Percentiles rank a stretch among this genome's conserved stretches.
Conservation (phyloP, 2,329 filamentous ascomycete genomes). For the Alternaria viburni region DNA sequence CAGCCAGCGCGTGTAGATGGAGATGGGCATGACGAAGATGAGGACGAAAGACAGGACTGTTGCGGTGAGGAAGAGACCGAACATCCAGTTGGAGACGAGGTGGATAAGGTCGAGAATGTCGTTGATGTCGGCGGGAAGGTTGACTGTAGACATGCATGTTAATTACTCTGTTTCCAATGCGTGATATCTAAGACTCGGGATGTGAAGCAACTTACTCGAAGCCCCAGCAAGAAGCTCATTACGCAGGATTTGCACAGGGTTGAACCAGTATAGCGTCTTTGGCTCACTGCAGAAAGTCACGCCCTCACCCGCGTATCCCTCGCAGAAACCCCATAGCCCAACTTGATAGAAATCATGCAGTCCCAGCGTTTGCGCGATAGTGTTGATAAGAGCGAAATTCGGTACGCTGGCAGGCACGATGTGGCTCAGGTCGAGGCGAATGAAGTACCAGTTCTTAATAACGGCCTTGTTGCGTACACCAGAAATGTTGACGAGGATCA, state of each 20-base stretch:
- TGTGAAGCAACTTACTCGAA: slow-evolving; percentile 61
- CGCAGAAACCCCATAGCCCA: slow-evolving; percentile 90
- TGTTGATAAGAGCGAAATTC: slow-evolving; percentile 79
- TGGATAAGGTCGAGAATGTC: slow-evolving; percentile 76
- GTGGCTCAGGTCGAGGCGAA: slow-evolving; percentile 81
- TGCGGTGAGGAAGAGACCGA: slow-evolving; percentile 80
- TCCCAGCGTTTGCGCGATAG: slow-evolving; percentile 82
- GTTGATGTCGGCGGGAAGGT: slow-evolving; percentile 75
- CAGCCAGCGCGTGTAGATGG: slow-evolving; percentile 58
- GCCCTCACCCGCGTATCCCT: slow-evolving; percentile 77
- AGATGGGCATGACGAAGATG: slow-evolving; percentile 68
- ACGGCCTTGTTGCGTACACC: slow-evolving; percentile 69
- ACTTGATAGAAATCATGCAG: slow-evolving; percentile 95
- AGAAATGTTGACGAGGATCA: slow-evolving; percentile 81
- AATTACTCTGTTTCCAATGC: background rate
- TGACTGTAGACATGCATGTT: slow-evolving; percentile 59
- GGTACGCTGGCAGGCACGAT: slow-evolving; percentile 77
- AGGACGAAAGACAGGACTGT: slow-evolving; percentile 74
- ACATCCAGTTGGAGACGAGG: slow-evolving; percentile 83
- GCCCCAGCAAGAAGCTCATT: slow-evolving; percentile 82
- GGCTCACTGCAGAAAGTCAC: slow-evolving; percentile 78
- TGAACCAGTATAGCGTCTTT: slow-evolving; percentile 82
- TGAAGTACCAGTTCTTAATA: slow-evolving; percentile 78
- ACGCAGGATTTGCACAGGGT: slow-evolving; percentile 82
- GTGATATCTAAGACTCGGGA: too few relatives aligned